Evolutionary conservation across 352 stramenopile species (phyloP).

Genomic region (Globisporangium solare): DNA sequence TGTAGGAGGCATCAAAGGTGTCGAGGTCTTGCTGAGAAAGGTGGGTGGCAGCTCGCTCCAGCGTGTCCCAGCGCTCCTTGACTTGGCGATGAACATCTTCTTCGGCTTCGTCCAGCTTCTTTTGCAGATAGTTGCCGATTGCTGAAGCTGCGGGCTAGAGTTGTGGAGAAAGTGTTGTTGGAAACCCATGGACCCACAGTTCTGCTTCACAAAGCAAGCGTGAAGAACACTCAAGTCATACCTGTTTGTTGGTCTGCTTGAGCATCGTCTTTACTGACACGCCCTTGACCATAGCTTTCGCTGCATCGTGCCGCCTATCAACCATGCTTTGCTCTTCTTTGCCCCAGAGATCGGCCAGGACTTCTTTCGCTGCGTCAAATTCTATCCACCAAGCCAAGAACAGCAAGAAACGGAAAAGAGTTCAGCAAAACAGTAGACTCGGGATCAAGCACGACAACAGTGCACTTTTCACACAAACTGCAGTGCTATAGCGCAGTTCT

Average conservation of each 20-base stretch:
- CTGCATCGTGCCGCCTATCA: conserved; percentile 19
- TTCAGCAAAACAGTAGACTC: background rate
- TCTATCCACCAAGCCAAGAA: conserved; percentile 13
- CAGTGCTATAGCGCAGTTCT: conserved; percentile 28
- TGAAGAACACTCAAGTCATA: background rate
- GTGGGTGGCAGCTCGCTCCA: conserved; percentile 19
- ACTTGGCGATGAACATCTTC: conserved; percentile 27
- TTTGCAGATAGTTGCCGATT: conserved; percentile 30
- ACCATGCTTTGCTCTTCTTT: conserved; percentile 25
- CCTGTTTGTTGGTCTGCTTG: conserved; percentile 38
- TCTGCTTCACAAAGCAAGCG: background rate
- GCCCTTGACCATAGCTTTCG: conserved; percentile 27
- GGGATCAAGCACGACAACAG: background rate
- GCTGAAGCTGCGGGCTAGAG: conserved; percentile 4
- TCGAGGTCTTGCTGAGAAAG: conserved; percentile 5
- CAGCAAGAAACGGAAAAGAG: background rate
- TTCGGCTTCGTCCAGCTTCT: conserved; percentile 37
- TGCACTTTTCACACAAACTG: conserved; percentile 37
- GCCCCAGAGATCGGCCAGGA: conserved; percentile 25
- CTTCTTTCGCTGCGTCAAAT: conserved; percentile 27
- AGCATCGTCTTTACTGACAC: conserved; percentile 32
- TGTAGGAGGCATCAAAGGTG: background rate
- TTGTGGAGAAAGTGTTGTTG: background rate
- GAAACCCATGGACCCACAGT: background rate
- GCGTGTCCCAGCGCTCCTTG: conserved; percentile 26